Percentiles rank a stretch among this genome's conserved stretches.
Conservation (phyloP, 306 rosid species). For the Morella rubra region DNA sequence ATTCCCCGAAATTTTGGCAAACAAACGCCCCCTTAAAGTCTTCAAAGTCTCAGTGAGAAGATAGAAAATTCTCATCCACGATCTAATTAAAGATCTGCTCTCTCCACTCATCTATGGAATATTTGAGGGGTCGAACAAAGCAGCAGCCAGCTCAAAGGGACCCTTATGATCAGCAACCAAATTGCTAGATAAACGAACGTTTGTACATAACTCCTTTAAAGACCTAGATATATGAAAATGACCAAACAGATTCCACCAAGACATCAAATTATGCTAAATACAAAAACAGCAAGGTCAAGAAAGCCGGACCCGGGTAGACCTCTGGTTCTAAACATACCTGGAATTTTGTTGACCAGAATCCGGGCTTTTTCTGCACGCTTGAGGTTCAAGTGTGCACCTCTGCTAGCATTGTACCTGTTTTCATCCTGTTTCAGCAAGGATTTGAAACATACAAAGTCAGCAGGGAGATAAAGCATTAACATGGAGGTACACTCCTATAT, state of each 20-base stretch:
- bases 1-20: no score
- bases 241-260: slow-evolving; percentile 3
- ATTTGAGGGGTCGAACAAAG: not conserved
- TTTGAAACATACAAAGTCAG: slow-evolving; percentile 13
- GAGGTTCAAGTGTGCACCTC: slow-evolving; percentile 99
- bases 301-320: slow-evolving; percentile 6
- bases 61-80: not conserved
- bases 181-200: not conserved
- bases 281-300: not conserved
- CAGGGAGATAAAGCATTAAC: not conserved
- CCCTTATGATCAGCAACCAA: not conserved
- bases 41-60: not conserved
- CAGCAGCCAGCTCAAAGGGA: not conserved
- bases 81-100: not conserved
- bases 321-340: slow-evolving; percentile 51
- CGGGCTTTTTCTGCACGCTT: slow-evolving; percentile 99
- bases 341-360: slow-evolving; percentile 91
- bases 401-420: slow-evolving; percentile 98
- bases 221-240: not conserved
- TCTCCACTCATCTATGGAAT: not conserved
- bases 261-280: slow-evolving; percentile 3
- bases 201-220: not conserved
- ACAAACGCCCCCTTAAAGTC: no score
- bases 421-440: slow-evolving; percentile 73
- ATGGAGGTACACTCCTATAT: not conserved